These are phyloP conservation scores for Camellia sinensis DNA, from an alignment of 148 eudicot species.

Conservation along the genomic window DNA sequence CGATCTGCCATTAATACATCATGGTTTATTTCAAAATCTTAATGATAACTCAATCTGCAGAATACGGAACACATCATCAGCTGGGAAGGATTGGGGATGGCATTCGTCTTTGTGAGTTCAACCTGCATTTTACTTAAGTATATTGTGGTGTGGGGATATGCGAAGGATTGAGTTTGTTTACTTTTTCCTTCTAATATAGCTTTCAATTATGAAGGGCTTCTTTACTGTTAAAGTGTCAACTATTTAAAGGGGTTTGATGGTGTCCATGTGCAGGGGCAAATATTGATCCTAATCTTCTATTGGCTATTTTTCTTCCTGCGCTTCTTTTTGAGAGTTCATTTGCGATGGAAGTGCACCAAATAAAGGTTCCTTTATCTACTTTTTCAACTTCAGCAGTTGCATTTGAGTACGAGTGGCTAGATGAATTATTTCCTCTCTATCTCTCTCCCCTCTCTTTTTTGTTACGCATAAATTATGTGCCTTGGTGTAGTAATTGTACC, in stretches of 20 bases:
- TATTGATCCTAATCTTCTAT: conserved; percentile 84
- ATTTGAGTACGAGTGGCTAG: background rate
- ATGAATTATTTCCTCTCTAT: conserved; percentile 2
- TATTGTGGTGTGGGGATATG: background rate
- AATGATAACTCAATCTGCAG: conserved; percentile 40
- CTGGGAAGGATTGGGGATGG: conserved; percentile 89
- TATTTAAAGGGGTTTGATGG: conserved; percentile 9
- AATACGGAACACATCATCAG: conserved; percentile 79
- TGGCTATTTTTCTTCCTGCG: conserved; percentile 98
- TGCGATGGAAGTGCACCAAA: conserved; percentile 96
- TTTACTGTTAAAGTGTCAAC: conserved; percentile 8
- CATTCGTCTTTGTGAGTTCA: conserved; percentile 85
- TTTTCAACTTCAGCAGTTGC: conserved; percentile 10
- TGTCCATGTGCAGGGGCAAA: conserved; percentile 64
- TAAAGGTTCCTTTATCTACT: conserved; percentile 56
- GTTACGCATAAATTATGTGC: background rate
- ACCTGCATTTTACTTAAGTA: conserved; percentile 14
- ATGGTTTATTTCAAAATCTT: conserved; percentile 9
- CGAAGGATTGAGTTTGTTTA: background rate
- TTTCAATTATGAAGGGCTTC: conserved; percentile 1
- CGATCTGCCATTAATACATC: background rate
- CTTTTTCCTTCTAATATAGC: conserved; percentile 9
- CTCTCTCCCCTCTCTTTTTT: background rate
- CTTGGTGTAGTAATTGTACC: background rate
- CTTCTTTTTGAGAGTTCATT: conserved; percentile 96